Evolutionary conservation across 2,329 filamentous ascomycete genomes (phyloP), one percentile per base, ranked within the genome.

Genomic region (Aspergillus piperis): DNA sequence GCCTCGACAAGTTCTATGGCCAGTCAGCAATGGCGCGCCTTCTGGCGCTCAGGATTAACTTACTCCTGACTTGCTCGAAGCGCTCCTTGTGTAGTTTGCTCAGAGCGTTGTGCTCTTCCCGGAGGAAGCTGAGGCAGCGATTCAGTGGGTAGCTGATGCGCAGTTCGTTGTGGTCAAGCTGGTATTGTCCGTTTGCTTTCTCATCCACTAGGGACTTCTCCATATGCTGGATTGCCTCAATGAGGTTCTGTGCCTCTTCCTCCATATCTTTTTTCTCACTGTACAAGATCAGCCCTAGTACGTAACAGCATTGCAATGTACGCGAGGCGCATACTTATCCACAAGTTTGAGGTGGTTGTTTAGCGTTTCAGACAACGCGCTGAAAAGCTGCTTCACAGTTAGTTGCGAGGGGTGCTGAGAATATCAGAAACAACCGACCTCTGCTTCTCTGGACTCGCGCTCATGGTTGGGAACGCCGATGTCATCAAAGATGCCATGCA

Each of bases 391-490:
- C 6, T 70, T 62, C 70, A 64, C 61, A 48, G 23, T 55, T 25
- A 55, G 39, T 36, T 11, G 23, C n/a, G 10, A 38, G 47, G 36
- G 54, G 19, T 56, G 44, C 39, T 44, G 25, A 60, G 19, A 25
- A 58, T 41, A 57, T 36, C 38, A 44, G 38, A 58, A 23, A 42
- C 21, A 57, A 71, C 84, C 72, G 81, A 96, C 93, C 87, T 97
- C 92, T 74, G 91, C 86, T 75, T 98, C 94, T 71, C 95, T 86
- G 53, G 86, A 84, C 74, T 98, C 92, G 72, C 95, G 90, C 77
- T 98, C 95, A 87, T 96, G 92, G 71, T 82, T 87, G 27, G 94
- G 87, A n/a, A 99, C 90, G 61, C 95, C 95, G 72, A 99, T 99
- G 75, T 99, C 94, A 76, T 99, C 95, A 73, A 97, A 99, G 60